These are phyloP conservation scores for Citrus trifoliata DNA, from an alignment of 345 rosid genomes.

Conservation along the genomic window DNA sequence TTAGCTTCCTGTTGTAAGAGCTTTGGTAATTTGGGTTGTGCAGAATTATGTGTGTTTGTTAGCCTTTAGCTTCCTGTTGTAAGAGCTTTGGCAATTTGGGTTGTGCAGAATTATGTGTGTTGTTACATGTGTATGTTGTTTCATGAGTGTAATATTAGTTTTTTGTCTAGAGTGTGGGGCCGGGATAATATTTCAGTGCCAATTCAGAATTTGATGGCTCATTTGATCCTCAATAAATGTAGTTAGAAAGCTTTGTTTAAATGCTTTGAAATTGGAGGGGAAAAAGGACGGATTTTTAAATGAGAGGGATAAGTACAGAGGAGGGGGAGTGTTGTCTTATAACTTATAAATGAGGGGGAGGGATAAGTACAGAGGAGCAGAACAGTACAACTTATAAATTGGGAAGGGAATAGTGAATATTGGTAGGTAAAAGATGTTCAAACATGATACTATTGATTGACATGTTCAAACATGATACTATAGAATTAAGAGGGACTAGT, in stretches of 20 bases:
- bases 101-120: background rate
- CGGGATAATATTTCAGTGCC: background rate
- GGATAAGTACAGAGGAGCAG: background rate
- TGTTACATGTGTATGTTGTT: background rate
- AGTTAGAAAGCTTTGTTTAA: background rate
- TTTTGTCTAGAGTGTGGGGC: background rate
- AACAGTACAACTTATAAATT: background rate
- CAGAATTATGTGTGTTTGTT: background rate
- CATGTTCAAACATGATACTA: background rate
- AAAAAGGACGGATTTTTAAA: background rate
- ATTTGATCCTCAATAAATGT: background rate
- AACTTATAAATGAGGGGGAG: background rate
- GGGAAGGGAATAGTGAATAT: background rate
- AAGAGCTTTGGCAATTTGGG: background rate
- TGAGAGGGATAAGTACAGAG: background rate
- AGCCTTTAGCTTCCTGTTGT: background rate
- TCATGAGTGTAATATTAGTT: background rate
- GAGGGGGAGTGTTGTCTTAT: background rate
- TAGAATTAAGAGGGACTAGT: background rate
- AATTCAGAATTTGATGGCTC: background rate
- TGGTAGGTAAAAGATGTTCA: background rate
- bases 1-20: background rate
- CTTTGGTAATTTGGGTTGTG: conserved; percentile 3
- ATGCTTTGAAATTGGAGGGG: background rate
- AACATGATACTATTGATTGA: background rate